Conservation (phyloP, 768 basidiomycete genomes). For the Lactarius indigo region DNA sequence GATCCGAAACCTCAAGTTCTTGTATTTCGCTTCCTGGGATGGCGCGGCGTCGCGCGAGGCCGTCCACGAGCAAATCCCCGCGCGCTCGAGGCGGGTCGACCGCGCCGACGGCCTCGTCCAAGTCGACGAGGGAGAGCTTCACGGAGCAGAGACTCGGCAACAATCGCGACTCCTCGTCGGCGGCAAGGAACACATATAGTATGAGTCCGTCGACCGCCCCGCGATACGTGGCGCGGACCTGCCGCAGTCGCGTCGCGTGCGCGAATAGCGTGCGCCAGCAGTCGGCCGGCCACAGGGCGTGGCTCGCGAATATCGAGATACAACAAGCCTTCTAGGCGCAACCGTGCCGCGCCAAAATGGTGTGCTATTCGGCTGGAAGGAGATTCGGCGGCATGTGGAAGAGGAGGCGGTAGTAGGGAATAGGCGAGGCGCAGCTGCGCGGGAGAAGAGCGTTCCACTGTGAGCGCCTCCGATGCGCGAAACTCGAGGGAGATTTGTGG, state of each 20-base stretch:
- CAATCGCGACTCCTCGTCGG: not conserved
- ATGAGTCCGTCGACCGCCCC: conserved; percentile 14
- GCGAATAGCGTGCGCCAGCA: not conserved
- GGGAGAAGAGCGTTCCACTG: not conserved
- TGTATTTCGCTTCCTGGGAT: not conserved
- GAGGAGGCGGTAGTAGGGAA: not conserved
- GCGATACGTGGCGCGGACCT: conserved; percentile 4
- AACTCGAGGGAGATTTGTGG: conserved; percentile 6
- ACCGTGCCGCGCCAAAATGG: not conserved
- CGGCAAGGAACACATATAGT: not conserved
- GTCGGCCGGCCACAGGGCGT: not conserved
- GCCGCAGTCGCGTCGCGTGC: conserved; percentile 9
- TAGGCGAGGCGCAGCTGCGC: conserved; percentile 10
- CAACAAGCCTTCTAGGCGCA: not conserved
- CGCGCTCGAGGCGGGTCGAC: not conserved
- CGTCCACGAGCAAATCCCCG: conserved; percentile 1
- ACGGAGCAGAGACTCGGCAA: not conserved
- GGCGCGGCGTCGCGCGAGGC: not conserved
- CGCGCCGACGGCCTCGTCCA: not conserved
- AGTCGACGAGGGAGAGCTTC: conserved; percentile 7
- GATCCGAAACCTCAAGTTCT: conserved; percentile 3
- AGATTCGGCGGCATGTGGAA: not conserved
- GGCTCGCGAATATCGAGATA: conserved; percentile 9
- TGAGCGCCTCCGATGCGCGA: conserved; percentile 3
- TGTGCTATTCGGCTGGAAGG: not conserved